Evolutionary conservation across 164 flowering plant genomes (phyloP).

Genomic region (Vitis rotundifolia): DNA sequence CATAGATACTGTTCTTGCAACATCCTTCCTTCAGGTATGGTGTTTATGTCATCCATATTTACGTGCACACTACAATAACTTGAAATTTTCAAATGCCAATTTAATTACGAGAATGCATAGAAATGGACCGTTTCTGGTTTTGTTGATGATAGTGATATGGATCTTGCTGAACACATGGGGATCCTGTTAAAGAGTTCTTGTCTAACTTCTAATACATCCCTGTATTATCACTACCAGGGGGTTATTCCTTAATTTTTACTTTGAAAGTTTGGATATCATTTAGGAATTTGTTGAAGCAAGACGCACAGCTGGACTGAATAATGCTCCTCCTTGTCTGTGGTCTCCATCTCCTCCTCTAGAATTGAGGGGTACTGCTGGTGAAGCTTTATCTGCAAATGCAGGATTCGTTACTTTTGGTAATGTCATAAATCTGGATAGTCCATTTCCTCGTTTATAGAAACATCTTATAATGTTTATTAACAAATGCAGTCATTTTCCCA

Average conservation of each 20-base stretch:
- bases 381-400: conserved; percentile 82
- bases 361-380: conserved; percentile 59
- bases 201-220: neutral
- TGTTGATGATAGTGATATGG: no score
- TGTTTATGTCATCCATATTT: neutral
- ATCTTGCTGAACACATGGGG: no score
- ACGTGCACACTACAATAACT: neutral
- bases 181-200: neutral
- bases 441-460: conserved; percentile 5
- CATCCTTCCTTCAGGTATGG: conserved; percentile 89
- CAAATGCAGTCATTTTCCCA: conserved; percentile 70
- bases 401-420: conserved; percentile 96
- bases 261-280: conserved; percentile 6
- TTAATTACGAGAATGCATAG: neutral
- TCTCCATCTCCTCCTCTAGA: conserved; percentile 81
- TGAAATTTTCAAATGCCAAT: neutral
- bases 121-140: neutral
- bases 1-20: conserved; percentile 80
- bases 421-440: conserved; percentile 5
- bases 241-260: neutral
- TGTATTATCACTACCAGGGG: no score
- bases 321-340: conserved; percentile 90
- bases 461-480: conserved; percentile 3
- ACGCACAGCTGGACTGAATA: conserved; percentile 75
- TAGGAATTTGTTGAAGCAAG: conserved; percentile 97